Evolutionary conservation across 306 rosid genomes (phyloP), one percentile per base, ranked within the genome.

Genomic region (Malus orientalis): DNA sequence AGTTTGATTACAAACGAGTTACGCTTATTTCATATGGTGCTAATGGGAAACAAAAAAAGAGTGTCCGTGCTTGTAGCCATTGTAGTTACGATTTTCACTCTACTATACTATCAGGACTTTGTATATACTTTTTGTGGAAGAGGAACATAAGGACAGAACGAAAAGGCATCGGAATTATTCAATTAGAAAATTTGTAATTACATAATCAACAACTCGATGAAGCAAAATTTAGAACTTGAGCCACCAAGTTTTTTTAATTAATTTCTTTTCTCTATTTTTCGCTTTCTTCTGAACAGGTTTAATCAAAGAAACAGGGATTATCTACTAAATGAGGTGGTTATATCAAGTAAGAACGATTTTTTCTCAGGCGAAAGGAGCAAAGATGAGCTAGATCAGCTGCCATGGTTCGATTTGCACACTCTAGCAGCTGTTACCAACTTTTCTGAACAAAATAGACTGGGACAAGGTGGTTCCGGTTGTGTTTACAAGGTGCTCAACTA

Each of bases 391-490:
- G 91, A 90, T 36, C 40, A 36, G 64, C 75, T 90, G 71, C 96
- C 92, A 53, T 71, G 85, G 78, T 86, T 67, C 74, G 80, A 73
- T 78, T 90, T 86, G 74, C 81, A 59, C 77, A 79, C 67, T 70
- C 79, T 90, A 30, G 79, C 84, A 58, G 1, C 12, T 49, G 92
- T 92, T 62, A 86, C 96, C 82, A 59, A 59, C 65, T 59, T 59
- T 59, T 59, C 65, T 59, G 65, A 59, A 22, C 16, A 74, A 82
- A 90, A 86, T 73, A 85, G 85, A 81, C 96, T 90, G 19, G 96
- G 91, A 5, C 82, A 90, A 77, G 96, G 96, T 10, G 96, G 96
- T 25, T 90, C 88, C 16, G 96, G 96, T 49, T 88, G 88, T 45
- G 96, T 90, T 49, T 90, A 88, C 74, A 70, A 47, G 74, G 74